These are phyloP conservation scores for Blastocladiella emersonii DNA, from an alignment of 371 early-diverging fungal species.

Conservation along the genomic window DNA sequence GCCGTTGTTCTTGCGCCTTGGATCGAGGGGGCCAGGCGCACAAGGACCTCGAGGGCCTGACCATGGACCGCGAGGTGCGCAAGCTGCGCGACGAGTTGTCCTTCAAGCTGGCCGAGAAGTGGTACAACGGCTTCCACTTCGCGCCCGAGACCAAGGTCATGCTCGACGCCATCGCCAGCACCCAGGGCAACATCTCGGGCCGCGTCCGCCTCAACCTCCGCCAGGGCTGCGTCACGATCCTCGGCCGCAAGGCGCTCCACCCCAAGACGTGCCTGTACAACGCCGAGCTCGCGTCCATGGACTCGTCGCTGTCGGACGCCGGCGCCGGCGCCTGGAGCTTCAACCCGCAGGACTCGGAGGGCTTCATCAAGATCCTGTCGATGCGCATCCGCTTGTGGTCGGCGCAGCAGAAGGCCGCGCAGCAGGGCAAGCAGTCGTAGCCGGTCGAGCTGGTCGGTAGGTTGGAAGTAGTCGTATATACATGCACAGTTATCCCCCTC, in stretches of 20 bases:
- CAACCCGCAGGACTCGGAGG: slow-evolving; percentile 80
- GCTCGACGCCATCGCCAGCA: slow-evolving; percentile 56
- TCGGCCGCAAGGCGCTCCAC: slow-evolving; percentile 71
- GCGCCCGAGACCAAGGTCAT: slow-evolving; percentile 88
- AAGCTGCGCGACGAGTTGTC: slow-evolving; percentile 61
- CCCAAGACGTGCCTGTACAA: slow-evolving; percentile 68
- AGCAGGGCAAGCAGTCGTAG: slow-evolving; percentile 5
- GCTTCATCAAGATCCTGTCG: slow-evolving; percentile 91
- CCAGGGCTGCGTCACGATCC: slow-evolving; percentile 82
- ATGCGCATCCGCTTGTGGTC: slow-evolving; percentile 91
- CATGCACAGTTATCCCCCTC: too few species aligned
- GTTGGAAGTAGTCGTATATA: too few species aligned
- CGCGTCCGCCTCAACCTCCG: slow-evolving; percentile 84
- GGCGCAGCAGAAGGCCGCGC: slow-evolving; percentile 17
- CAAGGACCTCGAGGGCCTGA: slow-evolving; percentile 87
- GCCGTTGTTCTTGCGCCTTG: slow-evolving; percentile 69
- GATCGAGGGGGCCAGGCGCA: too few species aligned
- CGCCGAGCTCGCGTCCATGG: slow-evolving; percentile 63
- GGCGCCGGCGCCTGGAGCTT: slow-evolving; percentile 66
- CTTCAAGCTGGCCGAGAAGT: slow-evolving; percentile 39
- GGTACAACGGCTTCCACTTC: slow-evolving; percentile 91
- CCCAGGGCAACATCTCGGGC: slow-evolving; percentile 77
- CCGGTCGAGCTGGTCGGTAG: too few species aligned
- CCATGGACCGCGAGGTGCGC: slow-evolving; percentile 88
- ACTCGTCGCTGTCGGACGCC: slow-evolving; percentile 8